Conservation (phyloP, 2,329 filamentous ascomycete genomes). For the Byssothecium circinans region DNA sequence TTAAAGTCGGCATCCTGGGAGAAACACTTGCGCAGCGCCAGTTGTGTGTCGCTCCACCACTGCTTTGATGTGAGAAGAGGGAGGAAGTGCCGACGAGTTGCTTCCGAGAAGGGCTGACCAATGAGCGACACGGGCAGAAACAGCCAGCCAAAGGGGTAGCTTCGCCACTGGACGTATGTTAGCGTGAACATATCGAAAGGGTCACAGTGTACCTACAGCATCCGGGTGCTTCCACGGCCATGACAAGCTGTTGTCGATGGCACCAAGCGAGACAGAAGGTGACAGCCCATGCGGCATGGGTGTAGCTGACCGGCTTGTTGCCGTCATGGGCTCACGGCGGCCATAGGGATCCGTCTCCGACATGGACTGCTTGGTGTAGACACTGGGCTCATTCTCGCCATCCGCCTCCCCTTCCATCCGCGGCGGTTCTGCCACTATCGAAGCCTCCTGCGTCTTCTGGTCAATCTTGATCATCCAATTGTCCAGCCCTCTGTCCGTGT, state of each 20-base stretch:
- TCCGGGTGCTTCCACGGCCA: slow-evolving; percentile 99
- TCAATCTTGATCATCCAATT: slow-evolving; percentile 99
- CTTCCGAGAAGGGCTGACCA: slow-evolving; percentile 92
- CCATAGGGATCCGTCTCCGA: slow-evolving; percentile 65
- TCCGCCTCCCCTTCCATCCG: slow-evolving; percentile 56
- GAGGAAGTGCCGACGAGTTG: slow-evolving; percentile 92
- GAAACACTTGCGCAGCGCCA: slow-evolving; percentile 83
- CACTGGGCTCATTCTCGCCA: slow-evolving; percentile 49
- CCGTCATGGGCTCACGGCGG: slow-evolving; percentile 81
- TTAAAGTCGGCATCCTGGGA: slow-evolving; percentile 94
- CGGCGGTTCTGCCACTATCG: slow-evolving; percentile 82
- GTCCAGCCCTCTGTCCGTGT: slow-evolving; percentile 92
- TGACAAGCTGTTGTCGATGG: slow-evolving; percentile 96
- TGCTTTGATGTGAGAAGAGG: slow-evolving; percentile 89
- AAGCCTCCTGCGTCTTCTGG: slow-evolving; percentile 77
- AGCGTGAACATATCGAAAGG: background rate
- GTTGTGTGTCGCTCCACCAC: slow-evolving; percentile 96
- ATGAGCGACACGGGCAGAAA: slow-evolving; percentile 96
- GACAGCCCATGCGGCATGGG: slow-evolving; percentile 55
- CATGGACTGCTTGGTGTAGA: slow-evolving; percentile 65
- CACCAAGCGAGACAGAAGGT: slow-evolving; percentile 75
- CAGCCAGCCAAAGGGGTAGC: slow-evolving; percentile 97
- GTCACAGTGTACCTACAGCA: slow-evolving; percentile 57
- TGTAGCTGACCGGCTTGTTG: slow-evolving; percentile 61
- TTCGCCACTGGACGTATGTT: slow-evolving; percentile 61